Base-by-base conservation (phyloP, 208 protist genomes). In the Phytomonas serpens region DNA sequence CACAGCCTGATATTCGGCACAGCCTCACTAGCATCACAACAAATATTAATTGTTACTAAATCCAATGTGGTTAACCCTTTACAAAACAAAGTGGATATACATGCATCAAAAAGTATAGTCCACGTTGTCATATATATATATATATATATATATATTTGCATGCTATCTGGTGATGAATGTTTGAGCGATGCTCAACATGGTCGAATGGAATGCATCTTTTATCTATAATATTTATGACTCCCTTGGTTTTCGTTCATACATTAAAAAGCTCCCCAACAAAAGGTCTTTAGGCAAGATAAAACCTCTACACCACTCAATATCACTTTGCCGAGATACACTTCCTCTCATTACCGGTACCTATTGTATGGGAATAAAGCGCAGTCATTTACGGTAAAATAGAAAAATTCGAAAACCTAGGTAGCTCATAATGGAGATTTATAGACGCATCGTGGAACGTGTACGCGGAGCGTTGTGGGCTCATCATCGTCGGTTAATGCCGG, bases 391-490 rank as follows among this genome's bases (percentile, higher is more conserved):
- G 16, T 9, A 57, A 11, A 19, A 27, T 57, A 57, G 19, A 23
- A 57, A 57, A 19, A 27, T 57, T 57, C 23, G 47, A 57, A 57
- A 27, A 3, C 47, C 19, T 5, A 27, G 16, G 36, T 34, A 70
- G 34, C 57, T 7, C 61, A 77, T n/a, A 1, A 96, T 97, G 93
- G 90, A 97, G 75, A 87, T 95, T 30, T 97, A 97, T 69, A 72
- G 87, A 23, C 90, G 93, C 70, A 95, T 97, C 72, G 87, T 88
- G 5, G 84, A 97, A 79, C 84, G 90, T 37, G 90, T 97, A 67
- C 88, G 90, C 34, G 93, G 93, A 30, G 89, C 93, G 31, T 74
- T 97, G 32, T 97, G 93, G 90, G 93, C 93, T 4, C 93, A 97
- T 72, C 93, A 97, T 74, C 85, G 93, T 37, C 86, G 93, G 27